Evolutionary conservation across 2,329 filamentous ascomycete genomes (phyloP), one percentile per base, ranked within the genome.

Genomic region (Microdochium nivale): DNA sequence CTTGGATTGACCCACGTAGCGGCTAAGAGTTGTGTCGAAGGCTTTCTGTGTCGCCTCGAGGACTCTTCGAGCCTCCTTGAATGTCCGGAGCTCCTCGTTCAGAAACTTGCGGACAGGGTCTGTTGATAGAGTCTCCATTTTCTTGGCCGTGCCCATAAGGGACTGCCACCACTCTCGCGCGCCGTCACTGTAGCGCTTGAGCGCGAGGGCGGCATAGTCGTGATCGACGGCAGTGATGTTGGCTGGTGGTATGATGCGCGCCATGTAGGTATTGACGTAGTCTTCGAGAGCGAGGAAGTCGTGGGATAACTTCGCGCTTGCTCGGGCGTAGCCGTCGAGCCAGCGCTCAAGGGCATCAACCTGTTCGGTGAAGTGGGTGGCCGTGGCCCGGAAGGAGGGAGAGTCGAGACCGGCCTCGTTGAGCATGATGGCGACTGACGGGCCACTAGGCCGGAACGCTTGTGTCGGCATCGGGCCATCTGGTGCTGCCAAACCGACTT

Each of bases 391-490:
- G 68, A 97, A 97, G 33, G 91, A 95, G 25, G 94, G 94, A 37
- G 91, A 96, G 71, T 99, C 94, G 72, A 97, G 87, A 21, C 90
- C 88, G 49, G 94, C 94, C 79, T 99, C 94, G 72, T 92, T 94
- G 60, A 97, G 79, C 55, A 85, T 84, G 33, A 97, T 91, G 46
- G 94, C 90, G 53, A 82, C 75, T 30, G 73, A 70, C 33, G 75
- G 70, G 55, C 66, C 68, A 49, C 40, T 44, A 24, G 40, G 40
- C 13, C 40, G 3, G 40, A 44, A 44, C 23, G 40, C 19, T 11
- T 5, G 19, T 11, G 16, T 44, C 40, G 40, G 9, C 40, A 44
- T 44, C 40, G n/a, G 4, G 19, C 3, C 40, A 19, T 13, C 21
- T 19, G 16, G 16, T 21, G n/a, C 40, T 44, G 40, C 40, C 40